A percentile compares a stretch with the other conserved stretches of the same genome.
Conservation (phyloP, 164 flowering plant species). For the grape (Vitis vinifera) region ASM3070453v1 NC_081811.1:28824001-28824500, state of each 20-base stretch:
- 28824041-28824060: conserved; percentile 73
- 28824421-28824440: conserved; percentile 95
- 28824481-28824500: conserved; percentile 65
- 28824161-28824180: not conserved
- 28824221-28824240: too few relatives aligned
- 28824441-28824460: conserved; percentile 98
- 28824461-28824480: conserved; percentile 67
- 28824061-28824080: conserved; percentile 82
- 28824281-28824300: conserved; percentile 7
- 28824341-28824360: conserved; percentile 99
- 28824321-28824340: conserved; percentile 93
- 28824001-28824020: too few relatives aligned
- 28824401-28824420: conserved; percentile 99
- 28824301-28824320: conserved; percentile 41
- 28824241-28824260: too few relatives aligned
- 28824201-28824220: too few relatives aligned
- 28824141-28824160: not conserved
- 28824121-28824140: not conserved
- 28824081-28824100: conserved; percentile 78
- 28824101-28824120: conserved; percentile 94
- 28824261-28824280: not conserved
- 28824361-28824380: conserved; percentile 98
- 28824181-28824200: too few relatives aligned
- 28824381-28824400: conserved; percentile 99
- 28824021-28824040: not conserved